Conservation (phyloP, 768 basidiomycete species). For the Boletus rufocinnamomeus region DNA sequence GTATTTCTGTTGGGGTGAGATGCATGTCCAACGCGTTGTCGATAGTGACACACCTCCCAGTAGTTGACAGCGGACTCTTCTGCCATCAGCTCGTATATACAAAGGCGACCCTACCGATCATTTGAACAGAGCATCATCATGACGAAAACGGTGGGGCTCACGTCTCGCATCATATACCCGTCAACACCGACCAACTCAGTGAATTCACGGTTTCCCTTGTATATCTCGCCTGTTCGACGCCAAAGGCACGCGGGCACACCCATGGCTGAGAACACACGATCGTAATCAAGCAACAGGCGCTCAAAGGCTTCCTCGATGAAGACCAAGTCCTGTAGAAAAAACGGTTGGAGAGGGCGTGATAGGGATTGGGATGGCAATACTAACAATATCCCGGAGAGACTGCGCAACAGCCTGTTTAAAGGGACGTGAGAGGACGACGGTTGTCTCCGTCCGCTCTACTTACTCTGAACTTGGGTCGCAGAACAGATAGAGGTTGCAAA, state of each 20-base stretch:
- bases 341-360: not conserved
- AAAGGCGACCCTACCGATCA: slow-evolving; percentile 69
- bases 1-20: slow-evolving; percentile 69
- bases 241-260: slow-evolving; percentile 96
- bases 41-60: slow-evolving; percentile 72
- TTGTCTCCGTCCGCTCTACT: slow-evolving; percentile 21
- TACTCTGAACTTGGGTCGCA: slow-evolving; percentile 84
- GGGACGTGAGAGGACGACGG: not conserved
- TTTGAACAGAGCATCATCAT: not conserved
- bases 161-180: slow-evolving; percentile 85
- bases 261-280: slow-evolving; percentile 93
- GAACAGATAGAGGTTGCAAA: slow-evolving; percentile 80
- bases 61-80: slow-evolving; percentile 97
- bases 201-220: slow-evolving; percentile 97
- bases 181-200: slow-evolving; percentile 88
- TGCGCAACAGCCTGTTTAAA: slow-evolving; percentile 68
- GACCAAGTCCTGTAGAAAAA: slow-evolving; percentile 70
- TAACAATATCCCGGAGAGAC: slow-evolving; percentile 77
- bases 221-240: slow-evolving; percentile 97
- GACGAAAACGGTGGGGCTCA: slow-evolving; percentile 36
- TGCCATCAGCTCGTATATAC: slow-evolving; percentile 98
- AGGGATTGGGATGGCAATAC: slow-evolving; percentile 17
- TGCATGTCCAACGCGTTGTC: not conserved
- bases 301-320: slow-evolving; percentile 99
- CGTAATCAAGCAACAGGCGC: slow-evolving; percentile 91